Evolutionary conservation across 768 basidiomycete genomes (phyloP).

Genomic region (Sistotremastrum niveocremeum): DNA sequence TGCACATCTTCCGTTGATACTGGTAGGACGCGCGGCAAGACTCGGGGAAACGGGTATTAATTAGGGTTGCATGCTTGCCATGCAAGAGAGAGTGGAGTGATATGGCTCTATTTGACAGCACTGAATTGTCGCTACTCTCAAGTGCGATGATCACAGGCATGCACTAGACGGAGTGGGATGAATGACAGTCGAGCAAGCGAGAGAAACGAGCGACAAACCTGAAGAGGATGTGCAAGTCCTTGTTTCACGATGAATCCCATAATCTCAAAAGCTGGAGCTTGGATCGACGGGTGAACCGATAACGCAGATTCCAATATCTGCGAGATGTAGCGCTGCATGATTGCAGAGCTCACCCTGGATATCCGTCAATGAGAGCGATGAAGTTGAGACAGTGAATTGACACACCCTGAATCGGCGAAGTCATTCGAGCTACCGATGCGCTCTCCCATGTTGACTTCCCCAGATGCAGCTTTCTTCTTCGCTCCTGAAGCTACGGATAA

Average conservation of each 20-base stretch:
- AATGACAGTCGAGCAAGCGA: no score
- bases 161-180: slow-evolving; percentile 36
- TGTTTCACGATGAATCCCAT: slow-evolving; percentile 88
- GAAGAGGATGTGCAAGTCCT: slow-evolving; percentile 88
- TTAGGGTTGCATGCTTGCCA: slow-evolving; percentile 75
- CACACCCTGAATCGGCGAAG: slow-evolving; percentile 94
- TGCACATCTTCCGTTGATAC: slow-evolving; percentile 54
- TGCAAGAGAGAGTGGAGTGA: slow-evolving; percentile 73
- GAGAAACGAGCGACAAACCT: slow-evolving; percentile 37
- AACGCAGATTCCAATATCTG: slow-evolving; percentile 74
- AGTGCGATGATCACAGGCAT: slow-evolving; percentile 86
- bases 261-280: slow-evolving; percentile 79
- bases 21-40: slow-evolving; percentile 74
- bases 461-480: slow-evolving; percentile 24
- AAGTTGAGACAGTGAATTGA: no score
- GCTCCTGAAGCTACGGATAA: slow-evolving; percentile 20
- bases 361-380: not conserved
- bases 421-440: slow-evolving; percentile 90
- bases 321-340: slow-evolving; percentile 83
- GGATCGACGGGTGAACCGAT: slow-evolving; percentile 55
- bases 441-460: slow-evolving; percentile 76
- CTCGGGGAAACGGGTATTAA: slow-evolving; percentile 73
- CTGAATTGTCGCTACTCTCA: slow-evolving; percentile 62
- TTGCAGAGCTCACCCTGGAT: slow-evolving; percentile 78
- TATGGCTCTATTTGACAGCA: slow-evolving; percentile 60